Conservation (phyloP, 441 rosid genomes). For the Gossypium schwendimanii region DNA sequence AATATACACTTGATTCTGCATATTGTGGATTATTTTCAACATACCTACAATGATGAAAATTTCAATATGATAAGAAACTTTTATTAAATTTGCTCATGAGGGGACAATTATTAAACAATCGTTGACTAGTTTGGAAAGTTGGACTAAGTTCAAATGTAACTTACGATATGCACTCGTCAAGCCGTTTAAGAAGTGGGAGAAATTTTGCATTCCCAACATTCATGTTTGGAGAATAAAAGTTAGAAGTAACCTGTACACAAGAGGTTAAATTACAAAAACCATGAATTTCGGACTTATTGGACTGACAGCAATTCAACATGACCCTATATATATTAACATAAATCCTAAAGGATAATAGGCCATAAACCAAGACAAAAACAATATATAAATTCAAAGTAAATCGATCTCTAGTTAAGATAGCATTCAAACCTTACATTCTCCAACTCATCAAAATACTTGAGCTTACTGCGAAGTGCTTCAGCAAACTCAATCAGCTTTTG, state of each 20-base stretch:
- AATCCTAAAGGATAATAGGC: neutral
- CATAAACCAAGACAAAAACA: slow-evolving; percentile 2
- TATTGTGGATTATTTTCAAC: slow-evolving; percentile 85
- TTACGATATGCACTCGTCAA: slow-evolving; percentile 92
- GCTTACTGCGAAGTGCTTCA: slow-evolving; percentile 88
- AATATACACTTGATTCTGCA: slow-evolving; percentile 89
- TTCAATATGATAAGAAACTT: neutral
- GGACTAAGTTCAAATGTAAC: slow-evolving; percentile 19
- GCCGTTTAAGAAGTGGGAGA: slow-evolving; percentile 80
- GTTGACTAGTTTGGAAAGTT: neutral
- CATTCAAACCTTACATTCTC: slow-evolving; percentile 90
- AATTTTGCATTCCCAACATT: slow-evolving; percentile 75
- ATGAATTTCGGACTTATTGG: neutral
- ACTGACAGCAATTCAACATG: neutral
- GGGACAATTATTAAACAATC: neutral
- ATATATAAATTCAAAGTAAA: slow-evolving; percentile 10
- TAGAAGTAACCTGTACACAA: slow-evolving; percentile 65
- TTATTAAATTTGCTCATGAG: neutral
- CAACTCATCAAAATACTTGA: slow-evolving; percentile 94
- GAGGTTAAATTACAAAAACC: slow-evolving; percentile 14
- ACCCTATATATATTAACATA: neutral
- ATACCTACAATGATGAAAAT: slow-evolving; percentile 41
- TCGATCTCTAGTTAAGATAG: slow-evolving; percentile 27
- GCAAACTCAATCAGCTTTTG: slow-evolving; percentile 89
- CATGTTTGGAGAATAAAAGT: slow-evolving; percentile 80